Evolutionary conservation across 176 grass and related monocot genomes (phyloP).

Genomic region (Saccharum spontaneum): DNA sequence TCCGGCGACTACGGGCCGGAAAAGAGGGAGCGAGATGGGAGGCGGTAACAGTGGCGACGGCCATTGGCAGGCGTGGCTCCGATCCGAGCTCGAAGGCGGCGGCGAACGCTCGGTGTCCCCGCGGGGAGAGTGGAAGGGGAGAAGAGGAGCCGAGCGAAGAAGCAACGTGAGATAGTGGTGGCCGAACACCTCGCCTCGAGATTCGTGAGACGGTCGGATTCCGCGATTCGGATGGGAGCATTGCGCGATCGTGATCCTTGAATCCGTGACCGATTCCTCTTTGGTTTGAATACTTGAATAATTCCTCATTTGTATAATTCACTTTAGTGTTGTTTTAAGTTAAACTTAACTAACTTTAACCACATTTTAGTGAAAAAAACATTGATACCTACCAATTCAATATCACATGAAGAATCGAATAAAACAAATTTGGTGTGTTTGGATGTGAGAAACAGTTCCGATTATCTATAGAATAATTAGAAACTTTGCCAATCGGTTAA

Average conservation of each 20-base stretch:
- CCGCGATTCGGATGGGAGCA: background rate
- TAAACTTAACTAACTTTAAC: background rate
- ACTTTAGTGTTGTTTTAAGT: background rate
- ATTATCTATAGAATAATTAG: background rate
- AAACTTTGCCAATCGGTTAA: background rate
- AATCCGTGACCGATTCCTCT: background rate
- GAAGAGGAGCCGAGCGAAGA: background rate
- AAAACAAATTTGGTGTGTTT: background rate
- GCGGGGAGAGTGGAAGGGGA: background rate
- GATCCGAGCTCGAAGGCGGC: constrained; percentile 16
- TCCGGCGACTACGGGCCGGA: constrained; percentile 1
- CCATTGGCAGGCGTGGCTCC: constrained; percentile 26
- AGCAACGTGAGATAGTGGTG: background rate
- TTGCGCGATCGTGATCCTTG: background rate
- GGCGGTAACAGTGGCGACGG: background rate
- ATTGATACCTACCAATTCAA: background rate
- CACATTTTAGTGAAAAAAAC: background rate
- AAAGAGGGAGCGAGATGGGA: background rate
- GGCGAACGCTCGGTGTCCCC: background rate
- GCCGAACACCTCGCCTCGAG: background rate
- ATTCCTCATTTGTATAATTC: background rate
- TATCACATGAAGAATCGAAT: background rate
- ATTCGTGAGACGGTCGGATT: constrained; percentile 13
- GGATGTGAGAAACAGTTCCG: background rate
- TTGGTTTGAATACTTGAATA: too few species aligned